Conservation (phyloP, 176 grass and related monocot genomes). For the Carex cristatella region DNA sequence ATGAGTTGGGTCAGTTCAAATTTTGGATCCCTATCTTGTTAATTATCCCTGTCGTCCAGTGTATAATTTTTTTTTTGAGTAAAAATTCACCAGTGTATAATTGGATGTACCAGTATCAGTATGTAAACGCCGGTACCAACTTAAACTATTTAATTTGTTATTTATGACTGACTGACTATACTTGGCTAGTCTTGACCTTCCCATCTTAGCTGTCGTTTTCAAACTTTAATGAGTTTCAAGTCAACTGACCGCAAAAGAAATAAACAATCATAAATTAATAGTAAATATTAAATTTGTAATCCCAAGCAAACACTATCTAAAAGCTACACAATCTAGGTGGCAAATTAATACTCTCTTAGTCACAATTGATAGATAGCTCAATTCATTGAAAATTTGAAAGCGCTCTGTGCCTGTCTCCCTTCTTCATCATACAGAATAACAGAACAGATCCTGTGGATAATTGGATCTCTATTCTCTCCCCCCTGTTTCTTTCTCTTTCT, state of each 20-base stretch:
- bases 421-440: not conserved
- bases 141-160: not conserved
- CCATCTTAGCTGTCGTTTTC: not conserved
- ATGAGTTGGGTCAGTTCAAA: too few relatives aligned
- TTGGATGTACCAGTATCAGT: not conserved
- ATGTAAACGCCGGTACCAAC: not conserved
- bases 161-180: not conserved
- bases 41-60: too few relatives aligned
- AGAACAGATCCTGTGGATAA: slow-evolving; percentile 3
- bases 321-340: not conserved
- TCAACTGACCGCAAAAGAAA: not conserved
- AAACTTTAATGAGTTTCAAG: not conserved
- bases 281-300: not conserved
- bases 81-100: not conserved
- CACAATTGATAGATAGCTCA: too few relatives aligned
- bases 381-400: slow-evolving; percentile 1
- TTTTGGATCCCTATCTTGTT: too few relatives aligned
- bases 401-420: too few relatives aligned
- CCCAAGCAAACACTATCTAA: slow-evolving; percentile 12
- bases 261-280: not conserved
- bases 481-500: not conserved
- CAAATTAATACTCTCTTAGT: not conserved
- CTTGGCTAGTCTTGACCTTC: not conserved
- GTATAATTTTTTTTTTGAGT: too few relatives aligned
- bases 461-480: not conserved